Conservation (phyloP, 2,329 filamentous ascomycete species). For the Fusarium incarnatum region DNA sequence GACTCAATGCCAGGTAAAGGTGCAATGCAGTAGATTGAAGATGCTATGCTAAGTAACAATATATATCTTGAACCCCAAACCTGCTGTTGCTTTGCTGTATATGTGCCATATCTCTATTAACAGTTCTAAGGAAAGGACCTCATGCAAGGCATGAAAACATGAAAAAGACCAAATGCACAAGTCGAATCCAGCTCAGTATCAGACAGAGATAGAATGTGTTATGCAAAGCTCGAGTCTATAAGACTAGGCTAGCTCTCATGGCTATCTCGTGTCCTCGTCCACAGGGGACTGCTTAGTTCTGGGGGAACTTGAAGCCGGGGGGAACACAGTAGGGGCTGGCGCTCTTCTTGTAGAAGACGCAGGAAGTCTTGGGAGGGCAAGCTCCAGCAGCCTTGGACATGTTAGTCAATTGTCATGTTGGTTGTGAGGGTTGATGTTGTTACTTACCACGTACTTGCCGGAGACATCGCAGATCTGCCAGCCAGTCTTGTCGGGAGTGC, state of each 20-base stretch:
- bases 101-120: slow-evolving; percentile 30
- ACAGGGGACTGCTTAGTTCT: slow-evolving; percentile 21
- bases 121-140: slow-evolving; percentile 43
- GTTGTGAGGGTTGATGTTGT: not conserved
- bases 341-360: slow-evolving; percentile 52
- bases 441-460: slow-evolving; percentile 51
- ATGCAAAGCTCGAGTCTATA: not conserved
- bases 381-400: slow-evolving; percentile 47
- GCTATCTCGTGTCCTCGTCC: slow-evolving; percentile 13
- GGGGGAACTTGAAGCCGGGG: slow-evolving; percentile 47
- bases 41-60: slow-evolving; percentile 37
- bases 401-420: not conserved
- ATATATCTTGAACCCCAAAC: slow-evolving; percentile 25
- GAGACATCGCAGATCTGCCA: slow-evolving; percentile 52
- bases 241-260: not conserved
- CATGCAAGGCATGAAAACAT: slow-evolving; percentile 45
- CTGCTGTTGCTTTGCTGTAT: slow-evolving; percentile 3
- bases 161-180: slow-evolving; percentile 25
- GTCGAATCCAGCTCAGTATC: not conserved
- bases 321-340: slow-evolving; percentile 55
- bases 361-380: slow-evolving; percentile 53
- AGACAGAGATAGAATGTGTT: slow-evolving; percentile 6
- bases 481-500: slow-evolving; percentile 43
- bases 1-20: not conserved
- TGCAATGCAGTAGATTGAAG: slow-evolving; percentile 37